Conservation (phyloP, 305 asterid genomes). For the Solanum chacoense region DNA sequence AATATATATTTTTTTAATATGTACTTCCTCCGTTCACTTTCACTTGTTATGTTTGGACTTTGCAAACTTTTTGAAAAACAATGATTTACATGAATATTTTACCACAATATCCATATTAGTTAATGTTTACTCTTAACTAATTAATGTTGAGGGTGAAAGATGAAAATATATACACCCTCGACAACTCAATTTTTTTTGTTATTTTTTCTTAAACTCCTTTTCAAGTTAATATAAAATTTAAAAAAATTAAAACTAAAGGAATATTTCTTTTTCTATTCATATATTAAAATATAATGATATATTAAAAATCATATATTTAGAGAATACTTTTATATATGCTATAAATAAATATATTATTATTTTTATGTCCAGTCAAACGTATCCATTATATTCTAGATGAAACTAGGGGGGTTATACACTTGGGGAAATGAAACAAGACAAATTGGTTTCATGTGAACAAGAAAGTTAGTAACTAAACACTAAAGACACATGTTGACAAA, state of each 20-base stretch:
- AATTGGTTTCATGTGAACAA: neutral
- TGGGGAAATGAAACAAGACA: neutral
- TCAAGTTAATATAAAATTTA: too few relatives aligned
- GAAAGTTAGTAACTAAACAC: neutral
- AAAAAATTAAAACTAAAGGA: too few relatives aligned
- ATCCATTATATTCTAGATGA: neutral
- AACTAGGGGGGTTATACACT: neutral
- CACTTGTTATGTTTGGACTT: neutral
- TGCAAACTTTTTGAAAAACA: neutral
- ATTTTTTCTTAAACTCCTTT: too few relatives aligned
- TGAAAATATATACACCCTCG: neutral
- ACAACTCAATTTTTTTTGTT: neutral
- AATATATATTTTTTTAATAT: too few relatives aligned
- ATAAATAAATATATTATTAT: neutral
- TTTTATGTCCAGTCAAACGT: neutral
- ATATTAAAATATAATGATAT: too few relatives aligned
- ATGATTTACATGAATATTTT: too few relatives aligned
- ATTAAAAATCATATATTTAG: too few relatives aligned
- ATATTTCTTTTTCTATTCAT: too few relatives aligned
- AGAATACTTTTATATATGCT: neutral
- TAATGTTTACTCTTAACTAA: neutral
- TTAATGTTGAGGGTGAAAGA: neutral
- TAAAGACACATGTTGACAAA: neutral
- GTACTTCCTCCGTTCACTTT: too few relatives aligned
- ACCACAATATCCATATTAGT: too few relatives aligned